Percentiles rank a stretch among this genome's conserved stretches.
Conservation (phyloP, 768 basidiomycete species). For the Cantharellus anzutake region DNA sequence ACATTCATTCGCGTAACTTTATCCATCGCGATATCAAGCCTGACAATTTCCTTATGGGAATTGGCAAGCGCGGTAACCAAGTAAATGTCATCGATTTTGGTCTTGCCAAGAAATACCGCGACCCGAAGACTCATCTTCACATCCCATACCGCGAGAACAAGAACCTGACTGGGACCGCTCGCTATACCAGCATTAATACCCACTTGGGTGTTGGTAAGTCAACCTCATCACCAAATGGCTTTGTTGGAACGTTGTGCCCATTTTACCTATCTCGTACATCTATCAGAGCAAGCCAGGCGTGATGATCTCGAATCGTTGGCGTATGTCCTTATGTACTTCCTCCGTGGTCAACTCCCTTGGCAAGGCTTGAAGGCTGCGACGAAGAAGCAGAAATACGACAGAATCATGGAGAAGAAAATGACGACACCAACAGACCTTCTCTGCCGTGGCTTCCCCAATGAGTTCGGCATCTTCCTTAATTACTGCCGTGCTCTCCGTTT, state of each 20-base stretch:
- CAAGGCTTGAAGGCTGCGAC: conserved; percentile 99
- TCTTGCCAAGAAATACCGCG: conserved; percentile 98
- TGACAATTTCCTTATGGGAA: conserved; percentile 98
- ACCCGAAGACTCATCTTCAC: conserved; percentile 98
- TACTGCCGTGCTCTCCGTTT: conserved; percentile 98
- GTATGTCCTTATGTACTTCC: conserved; percentile 99
- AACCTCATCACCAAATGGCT: background rate
- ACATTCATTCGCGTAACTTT: conserved; percentile 87
- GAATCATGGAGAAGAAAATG: conserved; percentile 99
- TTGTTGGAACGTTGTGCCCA: background rate
- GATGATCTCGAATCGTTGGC: conserved; percentile 97
- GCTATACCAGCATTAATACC: conserved; percentile 99
- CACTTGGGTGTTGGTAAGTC: conserved; percentile 62
- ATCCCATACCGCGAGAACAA: conserved; percentile 99
- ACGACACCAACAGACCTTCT: conserved; percentile 92
- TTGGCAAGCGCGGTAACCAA: conserved; percentile 97
- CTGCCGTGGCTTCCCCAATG: conserved; percentile 98
- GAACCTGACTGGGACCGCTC: conserved; percentile 96
- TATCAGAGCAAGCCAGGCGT: conserved; percentile 74
- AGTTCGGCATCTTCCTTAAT: conserved; percentile 98
- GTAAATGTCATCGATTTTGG: conserved; percentile 96
- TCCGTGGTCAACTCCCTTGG: conserved; percentile 95
- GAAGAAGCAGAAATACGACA: conserved; percentile 99
- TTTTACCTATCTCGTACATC: background rate
- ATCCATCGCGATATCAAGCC: conserved; percentile 97